Evolutionary conservation across 2,329 filamentous ascomycete species (phyloP).

Genomic region (Ceratocystis alfenasii): DNA sequence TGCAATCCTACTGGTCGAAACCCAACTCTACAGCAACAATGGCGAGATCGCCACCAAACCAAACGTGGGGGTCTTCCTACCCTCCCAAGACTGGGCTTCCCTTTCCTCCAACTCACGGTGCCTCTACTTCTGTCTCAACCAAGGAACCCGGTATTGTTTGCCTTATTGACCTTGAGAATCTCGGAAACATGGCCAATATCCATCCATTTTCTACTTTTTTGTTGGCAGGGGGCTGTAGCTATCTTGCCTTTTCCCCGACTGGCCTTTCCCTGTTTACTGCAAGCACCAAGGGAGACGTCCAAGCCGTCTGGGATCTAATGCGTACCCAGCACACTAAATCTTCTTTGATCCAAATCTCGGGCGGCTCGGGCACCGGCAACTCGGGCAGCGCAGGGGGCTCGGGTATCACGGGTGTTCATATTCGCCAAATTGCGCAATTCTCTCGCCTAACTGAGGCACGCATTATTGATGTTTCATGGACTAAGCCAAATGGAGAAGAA

Average conservation of each 20-base stretch:
- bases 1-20: constrained; percentile 70
- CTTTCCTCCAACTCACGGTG: constrained; percentile 66
- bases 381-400: constrained; percentile 34
- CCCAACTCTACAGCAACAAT: constrained; percentile 30
- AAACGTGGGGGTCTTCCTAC: constrained; percentile 37
- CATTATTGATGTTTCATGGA: constrained; percentile 85
- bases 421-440: constrained; percentile 79
- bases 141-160: constrained; percentile 65
- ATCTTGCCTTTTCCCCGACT: constrained; percentile 63
- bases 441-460: constrained; percentile 83
- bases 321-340: constrained; percentile 51
- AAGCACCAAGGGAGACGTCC: constrained; percentile 71
- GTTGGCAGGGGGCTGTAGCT: constrained; percentile 64
- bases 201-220: constrained; percentile 60
- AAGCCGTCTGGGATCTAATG: constrained; percentile 71
- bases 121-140: constrained; percentile 42
- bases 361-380: neutral
- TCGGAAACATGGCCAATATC: constrained; percentile 41
- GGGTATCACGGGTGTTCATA: constrained; percentile 39
- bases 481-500: constrained; percentile 65
- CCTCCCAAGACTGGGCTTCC: constrained; percentile 30
- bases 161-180: constrained; percentile 55
- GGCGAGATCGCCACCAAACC: constrained; percentile 34
- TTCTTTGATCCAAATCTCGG: constrained; percentile 41
- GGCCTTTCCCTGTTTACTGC: constrained; percentile 65